Percentiles rank a stretch among this genome's conserved stretches.
phyloP scores from a whole-genome alignment of 345 rosid genomes.

The Eucalyptus pumila region DNA sequence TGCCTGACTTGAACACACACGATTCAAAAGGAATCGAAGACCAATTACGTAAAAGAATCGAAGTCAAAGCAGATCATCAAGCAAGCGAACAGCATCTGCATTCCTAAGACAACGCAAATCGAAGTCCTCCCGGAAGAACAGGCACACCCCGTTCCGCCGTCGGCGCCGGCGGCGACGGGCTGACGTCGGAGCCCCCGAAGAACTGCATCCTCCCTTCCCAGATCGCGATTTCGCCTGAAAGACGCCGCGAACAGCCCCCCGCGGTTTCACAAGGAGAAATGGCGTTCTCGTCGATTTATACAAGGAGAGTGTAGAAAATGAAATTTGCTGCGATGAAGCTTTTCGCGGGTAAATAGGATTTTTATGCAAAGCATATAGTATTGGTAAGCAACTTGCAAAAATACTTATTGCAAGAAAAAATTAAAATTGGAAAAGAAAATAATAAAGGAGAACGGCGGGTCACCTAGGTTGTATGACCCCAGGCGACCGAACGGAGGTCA shows the following conservation, averaged over 20 bases:
- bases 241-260: not conserved
- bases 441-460: not conserved
- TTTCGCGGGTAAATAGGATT: not conserved
- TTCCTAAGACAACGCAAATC: not conserved
- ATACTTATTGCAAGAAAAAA: not conserved
- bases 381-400: not conserved
- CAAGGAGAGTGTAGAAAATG: not conserved
- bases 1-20: not conserved
- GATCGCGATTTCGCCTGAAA: not conserved
- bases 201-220: slow-evolving; percentile 45
- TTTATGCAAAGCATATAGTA: not conserved
- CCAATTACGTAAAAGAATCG: not conserved
- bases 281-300: not conserved
- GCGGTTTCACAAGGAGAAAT: not conserved
- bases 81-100: not conserved
- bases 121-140: slow-evolving; percentile 53
- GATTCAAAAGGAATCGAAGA: not conserved
- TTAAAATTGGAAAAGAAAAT: too few relatives aligned
- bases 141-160: slow-evolving; percentile 72
- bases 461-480: not conserved
- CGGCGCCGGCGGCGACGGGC: slow-evolving; percentile 74
- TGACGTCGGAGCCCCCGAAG: slow-evolving; percentile 86
- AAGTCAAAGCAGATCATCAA: not conserved
- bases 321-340: not conserved
- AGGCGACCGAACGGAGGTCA: accelerated